Conservation (phyloP, 495 filamentous ascomycete species). For the Penicillium cataractarum region DNA sequence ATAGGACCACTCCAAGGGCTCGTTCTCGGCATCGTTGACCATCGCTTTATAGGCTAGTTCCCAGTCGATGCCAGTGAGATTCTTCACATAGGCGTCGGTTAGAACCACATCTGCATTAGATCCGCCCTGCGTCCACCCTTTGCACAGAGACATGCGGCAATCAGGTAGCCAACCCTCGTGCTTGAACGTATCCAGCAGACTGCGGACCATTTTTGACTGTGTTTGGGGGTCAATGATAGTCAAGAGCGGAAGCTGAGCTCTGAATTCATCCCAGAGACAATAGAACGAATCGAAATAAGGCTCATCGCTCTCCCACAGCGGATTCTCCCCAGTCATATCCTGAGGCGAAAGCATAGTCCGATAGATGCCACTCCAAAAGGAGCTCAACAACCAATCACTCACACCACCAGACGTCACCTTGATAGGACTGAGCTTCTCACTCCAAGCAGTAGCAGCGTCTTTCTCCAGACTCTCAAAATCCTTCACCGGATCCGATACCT, state of each 20-base stretch:
- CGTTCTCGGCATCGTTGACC: conserved; percentile 76
- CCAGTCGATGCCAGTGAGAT: conserved; percentile 68
- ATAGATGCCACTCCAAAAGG: conserved; percentile 74
- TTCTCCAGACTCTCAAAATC: conserved; percentile 57
- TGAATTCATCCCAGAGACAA: conserved; percentile 76
- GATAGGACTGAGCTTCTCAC: conserved; percentile 63
- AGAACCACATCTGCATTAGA: conserved; percentile 78
- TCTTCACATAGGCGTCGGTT: conserved; percentile 71
- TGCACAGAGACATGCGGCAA: conserved; percentile 67
- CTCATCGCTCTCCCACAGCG: conserved; percentile 68
- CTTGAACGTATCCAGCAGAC: conserved; percentile 71
- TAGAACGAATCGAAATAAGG: conserved; percentile 82
- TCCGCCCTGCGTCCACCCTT: conserved; percentile 76
- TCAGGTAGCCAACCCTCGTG: conserved; percentile 73
- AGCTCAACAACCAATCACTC: conserved; percentile 54
- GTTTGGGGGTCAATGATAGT: conserved; percentile 68
- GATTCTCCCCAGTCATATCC: conserved; percentile 79
- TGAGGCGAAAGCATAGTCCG: conserved; percentile 75
- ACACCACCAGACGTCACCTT: conserved; percentile 57
- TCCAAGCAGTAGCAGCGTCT: conserved; percentile 61
- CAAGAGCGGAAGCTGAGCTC: conserved; percentile 69
- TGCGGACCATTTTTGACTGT: conserved; percentile 67
- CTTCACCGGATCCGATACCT: conserved; percentile 61
- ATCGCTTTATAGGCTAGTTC: conserved; percentile 69
- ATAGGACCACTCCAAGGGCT: conserved; percentile 71